Conservation (phyloP, 257 asterid species). For the Parsonsia alboflavescens region DNA sequence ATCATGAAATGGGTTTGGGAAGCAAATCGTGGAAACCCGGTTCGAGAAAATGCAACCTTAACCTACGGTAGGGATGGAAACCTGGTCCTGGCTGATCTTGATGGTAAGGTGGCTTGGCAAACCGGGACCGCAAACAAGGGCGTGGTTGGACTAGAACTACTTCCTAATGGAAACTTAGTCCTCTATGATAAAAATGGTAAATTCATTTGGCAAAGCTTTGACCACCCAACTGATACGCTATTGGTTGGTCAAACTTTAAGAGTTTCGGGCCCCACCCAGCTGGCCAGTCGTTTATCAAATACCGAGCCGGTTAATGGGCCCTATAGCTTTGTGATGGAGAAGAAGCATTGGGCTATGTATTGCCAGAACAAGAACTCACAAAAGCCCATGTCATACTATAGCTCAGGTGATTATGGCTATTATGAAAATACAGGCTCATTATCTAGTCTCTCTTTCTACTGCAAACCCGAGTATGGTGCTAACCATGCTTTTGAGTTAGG, state of each 20-base stretch:
- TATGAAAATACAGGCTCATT: constrained; percentile 12
- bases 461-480: constrained; percentile 8
- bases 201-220: constrained; percentile 33
- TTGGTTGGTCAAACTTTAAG: constrained; percentile 26
- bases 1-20: constrained; percentile 34
- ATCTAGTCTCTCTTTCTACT: constrained; percentile 20
- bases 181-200: constrained; percentile 18
- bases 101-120: constrained; percentile 26
- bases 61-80: constrained; percentile 27
- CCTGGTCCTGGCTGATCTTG: constrained; percentile 23
- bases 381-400: constrained; percentile 17
- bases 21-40: constrained; percentile 24
- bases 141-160: constrained; percentile 17
- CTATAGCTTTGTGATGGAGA: constrained; percentile 17
- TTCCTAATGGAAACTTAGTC: constrained; percentile 28
- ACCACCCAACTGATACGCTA: constrained; percentile 27
- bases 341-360: constrained; percentile 22
- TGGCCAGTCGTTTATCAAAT: constrained; percentile 23
- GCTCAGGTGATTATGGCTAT: constrained; percentile 22
- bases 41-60: constrained; percentile 27
- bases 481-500: constrained; percentile 34
- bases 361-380: constrained; percentile 8
- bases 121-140: constrained; percentile 24
- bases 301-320: constrained; percentile 25
- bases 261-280: constrained; percentile 18